These are phyloP conservation scores for Penicillium olsonii DNA, from an alignment of 2,329 filamentous ascomycete genomes.

Conservation along the genomic window DNA sequence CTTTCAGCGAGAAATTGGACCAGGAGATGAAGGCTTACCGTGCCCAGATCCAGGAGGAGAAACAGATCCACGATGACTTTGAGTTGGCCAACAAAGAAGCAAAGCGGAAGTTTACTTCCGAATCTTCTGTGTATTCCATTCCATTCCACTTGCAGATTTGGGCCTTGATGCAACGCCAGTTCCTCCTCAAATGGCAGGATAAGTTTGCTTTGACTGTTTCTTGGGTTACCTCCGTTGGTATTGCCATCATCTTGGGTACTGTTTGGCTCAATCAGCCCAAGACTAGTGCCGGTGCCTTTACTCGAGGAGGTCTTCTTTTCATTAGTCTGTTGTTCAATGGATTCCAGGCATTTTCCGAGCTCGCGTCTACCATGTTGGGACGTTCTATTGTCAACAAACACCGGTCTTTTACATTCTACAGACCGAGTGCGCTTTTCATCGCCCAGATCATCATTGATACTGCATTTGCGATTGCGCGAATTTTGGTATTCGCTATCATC, in stretches of 20 bases:
- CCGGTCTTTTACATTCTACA: slow-evolving; percentile 77
- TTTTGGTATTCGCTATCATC: slow-evolving; percentile 71
- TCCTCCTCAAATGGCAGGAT: slow-evolving; percentile 83
- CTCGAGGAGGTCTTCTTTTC: slow-evolving; percentile 79
- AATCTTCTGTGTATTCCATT: slow-evolving; percentile 77
- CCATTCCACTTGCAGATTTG: slow-evolving; percentile 82
- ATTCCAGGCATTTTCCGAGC: slow-evolving; percentile 81
- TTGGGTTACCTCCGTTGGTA: slow-evolving; percentile 70
- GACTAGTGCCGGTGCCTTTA: slow-evolving; percentile 70
- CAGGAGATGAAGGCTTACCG: slow-evolving; percentile 71
- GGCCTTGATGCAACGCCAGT: slow-evolving; percentile 81
- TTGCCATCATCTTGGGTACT: slow-evolving; percentile 77
- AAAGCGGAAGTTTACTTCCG: slow-evolving; percentile 71
- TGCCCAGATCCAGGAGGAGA: slow-evolving; percentile 62
- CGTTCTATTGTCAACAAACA: slow-evolving; percentile 82
- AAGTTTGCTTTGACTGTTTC: slow-evolving; percentile 73
- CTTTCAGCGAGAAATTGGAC: slow-evolving; percentile 57
- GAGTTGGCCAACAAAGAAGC: slow-evolving; percentile 72
- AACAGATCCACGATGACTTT: slow-evolving; percentile 73
- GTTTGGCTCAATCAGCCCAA: slow-evolving; percentile 72
- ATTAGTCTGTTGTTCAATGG: slow-evolving; percentile 79
- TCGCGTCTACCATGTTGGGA: slow-evolving; percentile 73
- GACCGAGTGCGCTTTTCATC: slow-evolving; percentile 79
- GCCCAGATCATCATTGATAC: slow-evolving; percentile 79
- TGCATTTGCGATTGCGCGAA: slow-evolving; percentile 69